Evolutionary conservation across 1,284 basidiomycete species (phyloP), one percentile per base, ranked within the genome.

Genomic region (Coniferiporia weirii): DNA sequence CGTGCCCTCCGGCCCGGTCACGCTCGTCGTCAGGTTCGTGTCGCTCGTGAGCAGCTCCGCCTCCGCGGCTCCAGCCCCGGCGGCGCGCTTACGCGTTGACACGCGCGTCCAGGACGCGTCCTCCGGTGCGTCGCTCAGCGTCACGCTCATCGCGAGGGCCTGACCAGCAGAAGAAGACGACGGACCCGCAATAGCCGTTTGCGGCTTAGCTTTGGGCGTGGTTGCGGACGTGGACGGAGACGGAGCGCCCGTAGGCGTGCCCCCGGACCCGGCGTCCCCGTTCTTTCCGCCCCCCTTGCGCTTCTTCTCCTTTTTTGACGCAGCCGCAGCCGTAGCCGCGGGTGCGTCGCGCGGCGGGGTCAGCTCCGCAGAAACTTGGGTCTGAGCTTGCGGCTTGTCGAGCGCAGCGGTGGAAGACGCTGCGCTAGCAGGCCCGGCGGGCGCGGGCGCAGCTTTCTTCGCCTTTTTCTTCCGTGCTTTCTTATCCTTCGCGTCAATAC

Each of bases 71-170:
- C 38, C 46, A 52, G 52, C 61, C 34, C 52, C 49, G 20, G 36
- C 36, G 57, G 62, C 46, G 57, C 57, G 67, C 62, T 63, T 67
- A 32, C 67, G 61, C 48, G 68, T 66, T 66, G 72, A 76, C 64
- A 72, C 77, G 58, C 80, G 81, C 17, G 82, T 85, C 83, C 83
- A 85, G 1, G 78, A 78, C 52, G 76, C 78, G 56, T 82, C 80
- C 4, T 71, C 72, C 60, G 77, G 73, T 45, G 74, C 52, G 7
- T 59, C 57, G 46, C 57, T 59, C 34, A 54, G 9, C 4, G 53
- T 52, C 12, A 60, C 13, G 32, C 54, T 60, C 49, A 52, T 36
- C 3, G 34, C 48, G 12, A 52, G 36, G 12, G 40, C 34, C 15
- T 60, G 52, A 2, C 17, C 6, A 13, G 10, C 40, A 6, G 61